Evolutionary conservation across 192 early-diverging fungal genomes (phyloP).

Genomic region (Phycomyces nitens): DNA sequence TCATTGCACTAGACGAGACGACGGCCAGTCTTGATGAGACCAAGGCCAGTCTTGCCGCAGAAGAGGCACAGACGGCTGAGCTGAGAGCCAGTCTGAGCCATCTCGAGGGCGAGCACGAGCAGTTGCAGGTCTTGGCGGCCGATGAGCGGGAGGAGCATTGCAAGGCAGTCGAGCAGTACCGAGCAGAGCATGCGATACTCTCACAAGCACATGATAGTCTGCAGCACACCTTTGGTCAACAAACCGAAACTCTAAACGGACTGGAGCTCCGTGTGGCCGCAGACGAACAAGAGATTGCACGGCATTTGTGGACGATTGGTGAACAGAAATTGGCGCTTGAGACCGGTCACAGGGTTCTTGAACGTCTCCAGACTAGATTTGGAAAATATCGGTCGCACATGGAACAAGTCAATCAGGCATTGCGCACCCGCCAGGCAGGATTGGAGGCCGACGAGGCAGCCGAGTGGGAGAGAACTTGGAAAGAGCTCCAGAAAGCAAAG

Average conservation of each 20-base stretch:
- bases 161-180: background rate
- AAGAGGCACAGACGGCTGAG: background rate
- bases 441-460: background rate
- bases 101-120: too few relatives aligned
- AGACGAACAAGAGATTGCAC: background rate
- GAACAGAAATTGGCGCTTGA: background rate
- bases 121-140: too few relatives aligned
- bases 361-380: conserved; percentile 7
- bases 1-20: too few relatives aligned
- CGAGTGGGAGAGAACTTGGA: background rate
- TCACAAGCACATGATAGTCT: background rate
- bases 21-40: background rate
- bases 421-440: conserved; percentile 1
- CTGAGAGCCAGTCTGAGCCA: too few relatives aligned
- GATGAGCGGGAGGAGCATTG: background rate
- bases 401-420: conserved; percentile 3
- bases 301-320: background rate
- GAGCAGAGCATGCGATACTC: background rate
- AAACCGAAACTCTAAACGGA: background rate
- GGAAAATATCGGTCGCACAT: conserved; percentile 1
- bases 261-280: background rate
- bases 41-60: background rate
- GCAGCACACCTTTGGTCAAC: background rate
- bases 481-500: conserved; percentile 18
- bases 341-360: background rate